Base-by-base conservation (phyloP, 371 early-diverging fungal species). In the Saksenaea oblongispora region DNA sequence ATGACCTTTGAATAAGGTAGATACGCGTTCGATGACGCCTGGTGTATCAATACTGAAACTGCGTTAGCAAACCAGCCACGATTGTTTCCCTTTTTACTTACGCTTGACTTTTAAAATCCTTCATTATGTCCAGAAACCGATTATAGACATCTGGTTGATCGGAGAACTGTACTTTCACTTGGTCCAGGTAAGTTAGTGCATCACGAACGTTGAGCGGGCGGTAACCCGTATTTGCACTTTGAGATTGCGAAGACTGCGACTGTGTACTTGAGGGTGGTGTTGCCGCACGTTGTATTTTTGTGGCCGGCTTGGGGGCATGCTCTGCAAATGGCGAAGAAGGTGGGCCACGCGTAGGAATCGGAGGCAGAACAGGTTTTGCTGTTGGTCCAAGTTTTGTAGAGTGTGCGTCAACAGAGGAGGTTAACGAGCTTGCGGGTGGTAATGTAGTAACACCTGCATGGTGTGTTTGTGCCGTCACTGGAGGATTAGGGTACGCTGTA, bases 111-210 rank as follows among this genome's bases (percentile, higher is more conserved):
- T 99, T 99, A 74, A 98, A 99, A 68, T 99, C 99, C 81, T 97
- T 97, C 99, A 99, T 99, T 34, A 98, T 97, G 69, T 98, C 98
- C 70, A 99, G 69, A 76, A 99, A 99, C 56, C 89, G 87, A 67
- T 95, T 97, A 79, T 99, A 99, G 3, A 98, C 93, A 59, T 93
- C 94, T 7, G 97, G 93, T 41, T 93, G 87, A 64, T 95, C 88
- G 34, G 85, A 74, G 75, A 98, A 99, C 69, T 95, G 94, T 34
- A 87, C 84, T 75, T 97, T 97, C 22, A 99, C 99, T 73, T 92
- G 87, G 67, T 99, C 99, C 61, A 99, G 83, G 74, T 99, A 99
- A 17, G 91, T 84, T 54, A 99, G 81, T 1, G 99, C 99, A 74
- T 99, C 99, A 59, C 83, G 76, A 24, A 88, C 88, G 57, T 88